Percentiles rank a stretch among this genome's conserved stretches.
Conservation (phyloP, 345 rosid genomes). For the Trapa incisa region DNA sequence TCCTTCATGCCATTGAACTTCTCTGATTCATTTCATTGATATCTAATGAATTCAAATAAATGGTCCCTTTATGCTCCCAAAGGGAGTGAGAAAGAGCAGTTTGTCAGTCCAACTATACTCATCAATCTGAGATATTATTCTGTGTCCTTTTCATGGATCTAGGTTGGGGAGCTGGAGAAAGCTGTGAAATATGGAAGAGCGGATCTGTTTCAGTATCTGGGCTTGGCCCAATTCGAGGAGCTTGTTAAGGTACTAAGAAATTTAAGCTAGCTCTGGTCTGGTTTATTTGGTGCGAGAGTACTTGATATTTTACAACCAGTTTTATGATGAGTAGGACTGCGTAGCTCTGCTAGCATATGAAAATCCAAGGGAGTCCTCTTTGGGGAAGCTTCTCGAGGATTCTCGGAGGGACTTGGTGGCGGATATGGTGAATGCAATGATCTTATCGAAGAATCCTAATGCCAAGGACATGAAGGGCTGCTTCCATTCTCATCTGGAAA, state of each 20-base stretch:
- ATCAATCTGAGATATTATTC: neutral
- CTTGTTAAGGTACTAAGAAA: slow-evolving; percentile 49
- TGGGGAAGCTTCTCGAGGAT: slow-evolving; percentile 62
- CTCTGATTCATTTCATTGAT: neutral
- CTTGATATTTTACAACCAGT: no score
- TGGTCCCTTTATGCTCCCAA: neutral
- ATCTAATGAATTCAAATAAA: neutral
- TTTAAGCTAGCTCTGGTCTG: neutral
- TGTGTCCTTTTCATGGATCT: neutral
- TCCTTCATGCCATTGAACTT: neutral
- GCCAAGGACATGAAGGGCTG: slow-evolving; percentile 33
- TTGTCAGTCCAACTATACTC: neutral
- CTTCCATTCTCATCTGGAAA: slow-evolving; percentile 60
- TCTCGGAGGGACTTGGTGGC: slow-evolving; percentile 81
- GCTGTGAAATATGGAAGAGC: slow-evolving; percentile 71
- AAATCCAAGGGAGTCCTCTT: slow-evolving; percentile 16
- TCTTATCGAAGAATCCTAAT: slow-evolving; percentile 58
- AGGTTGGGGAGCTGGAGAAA: slow-evolving; percentile 74
- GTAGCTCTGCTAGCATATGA: no score
- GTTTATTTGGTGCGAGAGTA: no score
- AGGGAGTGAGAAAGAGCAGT: neutral
- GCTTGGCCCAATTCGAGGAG: slow-evolving; percentile 34
- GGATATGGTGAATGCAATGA: slow-evolving; percentile 69
- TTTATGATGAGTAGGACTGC: no score
- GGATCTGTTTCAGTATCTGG: slow-evolving; percentile 60